Base-by-base conservation (phyloP, 139 green algal species). In the Desmodesmus armatus region DNA sequence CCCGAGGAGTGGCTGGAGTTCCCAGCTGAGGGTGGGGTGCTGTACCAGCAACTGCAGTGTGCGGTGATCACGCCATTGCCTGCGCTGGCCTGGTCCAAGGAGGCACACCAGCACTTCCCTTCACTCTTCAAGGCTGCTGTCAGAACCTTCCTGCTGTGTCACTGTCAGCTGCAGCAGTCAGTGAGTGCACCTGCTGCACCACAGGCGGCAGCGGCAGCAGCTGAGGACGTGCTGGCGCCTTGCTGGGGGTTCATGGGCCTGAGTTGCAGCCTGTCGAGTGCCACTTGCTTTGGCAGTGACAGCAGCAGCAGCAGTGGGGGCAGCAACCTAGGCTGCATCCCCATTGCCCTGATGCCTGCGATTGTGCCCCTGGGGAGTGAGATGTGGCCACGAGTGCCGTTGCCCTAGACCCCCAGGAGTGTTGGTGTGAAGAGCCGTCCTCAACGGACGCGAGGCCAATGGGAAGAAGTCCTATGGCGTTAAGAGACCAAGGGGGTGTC, bases 161-260 rank as follows among this genome's bases (percentile, higher is more conserved):
- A 82, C 13, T 35, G 55, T 23, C n/a, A 58, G 55, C 76, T 67
- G 55, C 76, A 82, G 76, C 76, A 63, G 41, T 27, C 71, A 2
- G 40, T n/a, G 23, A 47, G 23, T 21, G n/a, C 19, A 29, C 4
- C 3, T 31, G 7, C 51, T 40, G 47, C 33, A 17, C 33, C 13
- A 11, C 17, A 29, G 7, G 41, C 3, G 76, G 11, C 3, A 37
- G 53, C 53, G 72, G 76, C 37, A 39, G 27, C 27, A 31, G 44
- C 76, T 17, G 71, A 2, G 76, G 76, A 15, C 55, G 72, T 65
- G 2, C 72, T 3, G 55, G 55, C 21, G 25, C 25, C 27, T 23
- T 72, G 35, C 35, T 82, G 76, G 76, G n/a, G n/a, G n/a, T n/a
- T 82, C 29, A 82, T 35, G 29, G 21, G 23, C 0, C 2, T 13